phyloP scores from a whole-genome alignment of 192 early-diverging fungal genomes.

The Diversispora epigaea region DNA sequence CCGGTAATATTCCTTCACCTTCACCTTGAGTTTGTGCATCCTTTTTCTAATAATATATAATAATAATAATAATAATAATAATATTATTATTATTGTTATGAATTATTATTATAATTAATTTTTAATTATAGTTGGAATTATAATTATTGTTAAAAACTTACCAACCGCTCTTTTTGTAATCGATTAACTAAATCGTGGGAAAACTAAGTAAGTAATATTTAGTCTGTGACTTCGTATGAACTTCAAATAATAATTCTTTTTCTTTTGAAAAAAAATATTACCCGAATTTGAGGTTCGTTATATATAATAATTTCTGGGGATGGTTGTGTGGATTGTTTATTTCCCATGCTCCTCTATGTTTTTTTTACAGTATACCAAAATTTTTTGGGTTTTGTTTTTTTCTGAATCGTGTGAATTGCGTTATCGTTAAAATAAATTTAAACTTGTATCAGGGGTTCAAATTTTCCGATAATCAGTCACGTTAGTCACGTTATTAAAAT shows the following conservation, averaged over 20 bases:
- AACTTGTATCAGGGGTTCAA: no score
- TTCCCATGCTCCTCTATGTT: neutral
- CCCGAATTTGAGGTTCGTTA: neutral
- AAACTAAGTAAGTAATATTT: conserved; percentile 2
- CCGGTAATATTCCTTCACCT: neutral
- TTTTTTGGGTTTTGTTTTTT: no score
- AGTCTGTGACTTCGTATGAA: neutral
- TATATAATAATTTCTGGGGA: neutral
- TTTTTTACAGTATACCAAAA: no score
- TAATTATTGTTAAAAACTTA: neutral
- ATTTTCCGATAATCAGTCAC: no score
- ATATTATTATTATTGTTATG: neutral
- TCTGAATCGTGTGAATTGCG: no score
- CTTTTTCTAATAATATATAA: neutral
- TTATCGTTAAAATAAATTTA: no score
- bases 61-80: no score
- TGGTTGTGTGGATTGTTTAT: neutral
- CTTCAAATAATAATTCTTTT: neutral
- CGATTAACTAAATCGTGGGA: conserved; percentile 1
- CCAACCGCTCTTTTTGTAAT: conserved; percentile 8
- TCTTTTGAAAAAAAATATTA: neutral
- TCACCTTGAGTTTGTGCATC: neutral
- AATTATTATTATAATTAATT: neutral
- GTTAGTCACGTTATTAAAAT: no score
- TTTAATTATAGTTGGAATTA: neutral